Evolutionary conservation across 148 eudicot genomes (phyloP).

Genomic region (Selenicereus undatus): DNA sequence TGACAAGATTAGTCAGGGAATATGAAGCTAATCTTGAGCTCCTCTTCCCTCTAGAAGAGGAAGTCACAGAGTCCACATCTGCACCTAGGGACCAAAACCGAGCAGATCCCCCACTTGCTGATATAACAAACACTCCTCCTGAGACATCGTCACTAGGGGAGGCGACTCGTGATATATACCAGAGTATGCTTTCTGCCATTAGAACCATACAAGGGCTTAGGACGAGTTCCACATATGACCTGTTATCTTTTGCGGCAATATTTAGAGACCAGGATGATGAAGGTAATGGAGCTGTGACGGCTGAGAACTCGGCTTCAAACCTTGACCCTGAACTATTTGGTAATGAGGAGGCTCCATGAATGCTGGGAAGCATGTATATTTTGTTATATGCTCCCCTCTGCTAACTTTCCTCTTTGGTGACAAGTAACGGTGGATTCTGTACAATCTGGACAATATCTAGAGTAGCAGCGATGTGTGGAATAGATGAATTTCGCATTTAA

Average conservation of each 20-base stretch:
- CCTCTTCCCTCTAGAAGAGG: conserved; percentile 84
- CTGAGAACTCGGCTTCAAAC: conserved; percentile 60
- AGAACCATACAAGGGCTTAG: conserved; percentile 74
- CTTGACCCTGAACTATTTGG: conserved; percentile 29
- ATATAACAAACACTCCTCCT: conserved; percentile 28
- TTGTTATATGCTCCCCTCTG: background rate
- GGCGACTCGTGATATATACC: conserved; percentile 48
- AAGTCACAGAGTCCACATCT: conserved; percentile 60
- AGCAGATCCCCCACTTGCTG: conserved; percentile 22
- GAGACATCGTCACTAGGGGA: conserved; percentile 48
- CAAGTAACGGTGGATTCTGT: background rate
- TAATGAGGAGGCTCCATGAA: conserved; percentile 28
- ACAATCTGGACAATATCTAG: background rate
- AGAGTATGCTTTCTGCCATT: conserved; percentile 75
- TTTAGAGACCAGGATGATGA: conserved; percentile 67
- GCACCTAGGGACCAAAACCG: conserved; percentile 22
- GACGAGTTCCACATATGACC: conserved; percentile 81
- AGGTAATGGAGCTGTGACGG: conserved; percentile 71
- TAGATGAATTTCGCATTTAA: background rate
- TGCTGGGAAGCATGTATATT: background rate
- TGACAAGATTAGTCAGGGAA: conserved; percentile 70
- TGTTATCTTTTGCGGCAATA: conserved; percentile 60
- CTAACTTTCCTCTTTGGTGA: background rate
- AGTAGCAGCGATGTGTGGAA: background rate
- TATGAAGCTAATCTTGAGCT: conserved; percentile 86